Evolutionary conservation across 2,329 filamentous ascomycete species (phyloP).

Genomic region (Alternaria postmessia): DNA sequence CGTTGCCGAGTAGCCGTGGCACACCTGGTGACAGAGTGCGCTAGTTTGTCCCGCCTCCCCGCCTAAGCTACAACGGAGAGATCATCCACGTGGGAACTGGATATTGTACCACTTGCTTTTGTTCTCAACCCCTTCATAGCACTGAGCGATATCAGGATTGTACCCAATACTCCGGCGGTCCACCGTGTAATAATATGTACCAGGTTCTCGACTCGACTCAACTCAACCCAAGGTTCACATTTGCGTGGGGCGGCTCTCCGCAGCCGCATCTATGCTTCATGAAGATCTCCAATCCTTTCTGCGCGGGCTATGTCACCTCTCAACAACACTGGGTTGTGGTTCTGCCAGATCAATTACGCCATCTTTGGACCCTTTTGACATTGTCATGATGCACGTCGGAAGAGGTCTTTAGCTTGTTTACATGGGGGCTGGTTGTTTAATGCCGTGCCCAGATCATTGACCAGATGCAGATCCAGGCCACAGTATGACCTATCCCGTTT

Average conservation of each 20-base stretch:
- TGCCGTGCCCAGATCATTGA: not conserved
- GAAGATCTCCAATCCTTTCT: not conserved
- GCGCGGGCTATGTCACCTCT: not conserved
- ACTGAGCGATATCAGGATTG: not conserved
- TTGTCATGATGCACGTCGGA: not conserved
- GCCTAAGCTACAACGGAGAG: slow-evolving; percentile 11
- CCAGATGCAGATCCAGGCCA: not conserved
- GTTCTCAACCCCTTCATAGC: not conserved
- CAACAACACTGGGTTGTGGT: not conserved
- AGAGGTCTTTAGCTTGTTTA: not conserved
- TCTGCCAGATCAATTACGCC: slow-evolving; percentile 1
- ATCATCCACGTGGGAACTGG: slow-evolving; percentile 14
- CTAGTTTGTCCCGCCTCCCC: slow-evolving; percentile 14
- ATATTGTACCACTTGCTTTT: not conserved
- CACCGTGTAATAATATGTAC: not conserved
- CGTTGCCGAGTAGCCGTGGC: slow-evolving; percentile 6
- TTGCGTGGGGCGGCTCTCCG: slow-evolving; percentile 5
- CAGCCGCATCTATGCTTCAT: slow-evolving; percentile 1
- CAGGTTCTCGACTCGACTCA: not conserved
- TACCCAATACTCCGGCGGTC: not conserved
- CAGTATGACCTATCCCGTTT: too few species aligned
- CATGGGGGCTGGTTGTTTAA: not conserved
- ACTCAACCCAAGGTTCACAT: not conserved
- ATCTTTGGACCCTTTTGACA: not conserved
- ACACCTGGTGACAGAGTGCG: not conserved